Conservation (phyloP, 768 basidiomycete genomes). For the Xerocomus spinulosus region DNA sequence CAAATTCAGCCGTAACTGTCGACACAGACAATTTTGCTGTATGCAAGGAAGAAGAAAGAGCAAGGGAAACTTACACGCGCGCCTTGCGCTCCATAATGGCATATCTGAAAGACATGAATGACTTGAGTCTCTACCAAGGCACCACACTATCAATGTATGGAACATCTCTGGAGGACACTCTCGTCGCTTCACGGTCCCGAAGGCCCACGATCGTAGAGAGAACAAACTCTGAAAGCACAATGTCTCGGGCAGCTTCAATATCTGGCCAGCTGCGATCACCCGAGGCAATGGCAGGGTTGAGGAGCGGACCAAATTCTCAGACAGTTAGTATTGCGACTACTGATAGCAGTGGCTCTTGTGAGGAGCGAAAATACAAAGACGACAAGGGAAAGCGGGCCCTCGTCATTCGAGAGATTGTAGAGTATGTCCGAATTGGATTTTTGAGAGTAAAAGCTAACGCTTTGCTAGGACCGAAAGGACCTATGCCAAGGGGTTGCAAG, state of each 20-base stretch:
- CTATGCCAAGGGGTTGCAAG: conserved; percentile 90
- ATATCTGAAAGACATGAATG: conserved; percentile 93
- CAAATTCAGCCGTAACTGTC: conserved; percentile 38
- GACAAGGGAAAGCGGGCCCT: conserved; percentile 81
- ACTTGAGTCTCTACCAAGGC: conserved; percentile 67
- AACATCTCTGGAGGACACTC: conserved; percentile 41
- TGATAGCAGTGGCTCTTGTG: conserved; percentile 66
- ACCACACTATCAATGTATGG: conserved; percentile 58
- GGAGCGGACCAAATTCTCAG: conserved; percentile 56
- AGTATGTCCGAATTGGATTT: conserved; percentile 47
- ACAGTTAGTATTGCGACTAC: conserved; percentile 71
- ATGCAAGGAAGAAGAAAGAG: conserved; percentile 67
- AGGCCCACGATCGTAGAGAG: conserved; percentile 64
- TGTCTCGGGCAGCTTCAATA: conserved; percentile 46
- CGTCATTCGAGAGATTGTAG: conserved; percentile 86
- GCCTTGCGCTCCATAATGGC: conserved; percentile 92
- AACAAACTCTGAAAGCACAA: conserved; percentile 42
- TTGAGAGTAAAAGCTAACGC: conserved; percentile 8
- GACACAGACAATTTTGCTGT: conserved; percentile 41
- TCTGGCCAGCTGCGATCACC: conserved; percentile 58
- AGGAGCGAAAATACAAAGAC: conserved; percentile 88
- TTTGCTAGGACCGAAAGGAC: conserved; percentile 82
- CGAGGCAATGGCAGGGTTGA: conserved; percentile 57
- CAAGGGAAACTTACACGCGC: conserved; percentile 66
- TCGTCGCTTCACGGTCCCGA: conserved; percentile 44